phyloP scores from a whole-genome alignment of 78 protist genomes.

The Speleostelium caveatum region DNA sequence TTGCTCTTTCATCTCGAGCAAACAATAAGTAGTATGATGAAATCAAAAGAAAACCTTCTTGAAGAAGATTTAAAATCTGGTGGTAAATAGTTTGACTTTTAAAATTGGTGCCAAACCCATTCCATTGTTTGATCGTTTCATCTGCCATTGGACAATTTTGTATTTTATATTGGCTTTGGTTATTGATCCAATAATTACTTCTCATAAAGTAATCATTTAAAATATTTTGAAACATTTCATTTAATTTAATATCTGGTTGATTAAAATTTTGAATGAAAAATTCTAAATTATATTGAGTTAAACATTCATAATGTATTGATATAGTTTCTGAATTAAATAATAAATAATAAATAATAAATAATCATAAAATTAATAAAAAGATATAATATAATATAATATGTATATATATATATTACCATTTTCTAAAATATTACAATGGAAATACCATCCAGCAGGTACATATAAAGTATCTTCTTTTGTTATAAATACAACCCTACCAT shows the following conservation, averaged over 20 bases:
- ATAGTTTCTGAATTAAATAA: slow-evolving; percentile 12
- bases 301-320: neutral
- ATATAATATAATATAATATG: neutral
- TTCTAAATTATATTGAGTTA: slow-evolving; percentile 17
- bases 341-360: neutral
- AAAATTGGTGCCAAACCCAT: neutral
- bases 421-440: slow-evolving; percentile 42
- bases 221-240: neutral
- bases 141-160: neutral
- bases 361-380: neutral
- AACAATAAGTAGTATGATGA: neutral
- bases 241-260: neutral
- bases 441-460: slow-evolving; percentile 78
- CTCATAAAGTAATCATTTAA: slow-evolving; percentile 3
- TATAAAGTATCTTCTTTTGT: slow-evolving; percentile 40
- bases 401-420: slow-evolving; percentile 51
- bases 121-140: neutral
- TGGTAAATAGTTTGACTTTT: slow-evolving; percentile 13
- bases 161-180: slow-evolving; percentile 12
- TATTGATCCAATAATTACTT: slow-evolving; percentile 15
- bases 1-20: neutral
- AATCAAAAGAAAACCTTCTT: slow-evolving; percentile 14
- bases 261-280: slow-evolving; percentile 35
- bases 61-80: neutral
- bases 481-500: slow-evolving; percentile 42